Conservation (phyloP, 2,329 filamentous ascomycete species). For the Colletotrichum tamarilloi region DNA sequence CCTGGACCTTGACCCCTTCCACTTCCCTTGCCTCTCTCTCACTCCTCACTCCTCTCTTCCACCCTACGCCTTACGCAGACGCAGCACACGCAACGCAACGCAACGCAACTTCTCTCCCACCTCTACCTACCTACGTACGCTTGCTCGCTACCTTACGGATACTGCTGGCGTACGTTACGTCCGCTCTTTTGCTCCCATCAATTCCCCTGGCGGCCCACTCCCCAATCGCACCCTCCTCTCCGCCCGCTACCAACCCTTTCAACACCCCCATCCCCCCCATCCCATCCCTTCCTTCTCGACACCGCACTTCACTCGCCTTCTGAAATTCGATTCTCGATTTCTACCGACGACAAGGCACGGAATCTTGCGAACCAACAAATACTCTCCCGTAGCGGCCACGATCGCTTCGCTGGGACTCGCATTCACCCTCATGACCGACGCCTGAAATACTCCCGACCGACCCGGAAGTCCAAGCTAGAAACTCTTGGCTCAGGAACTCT, state of each 20-base stretch:
- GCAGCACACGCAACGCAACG: background rate
- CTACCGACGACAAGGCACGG: conserved; percentile 20
- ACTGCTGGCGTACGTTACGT: conserved; percentile 20
- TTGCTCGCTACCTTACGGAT: conserved; percentile 10
- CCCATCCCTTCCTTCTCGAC: conserved; percentile 30
- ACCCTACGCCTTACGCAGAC: conserved; percentile 1
- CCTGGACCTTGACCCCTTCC: background rate
- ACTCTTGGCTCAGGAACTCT: conserved; percentile 20
- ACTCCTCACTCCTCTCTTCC: background rate
- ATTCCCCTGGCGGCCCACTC: conserved; percentile 23
- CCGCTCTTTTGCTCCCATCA: background rate
- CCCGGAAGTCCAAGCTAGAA: background rate
- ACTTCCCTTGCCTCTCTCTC: conserved; percentile 12
- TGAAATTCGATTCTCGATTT: conserved; percentile 33
- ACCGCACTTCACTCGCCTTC: conserved; percentile 25
- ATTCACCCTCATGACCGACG: background rate
- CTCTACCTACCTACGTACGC: background rate
- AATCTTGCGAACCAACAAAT: background rate
- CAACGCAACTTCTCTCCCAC: background rate
- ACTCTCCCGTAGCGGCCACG: background rate
- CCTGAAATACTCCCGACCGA: conserved; percentile 1
- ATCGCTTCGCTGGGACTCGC: conserved; percentile 15
- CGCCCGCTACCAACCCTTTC: conserved; percentile 36
- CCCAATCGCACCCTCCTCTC: conserved; percentile 35
- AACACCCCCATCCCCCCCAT: conserved; percentile 36